Conservation (phyloP, 371 early-diverging fungal genomes). For the Dichotomocladium elegans region DNA sequence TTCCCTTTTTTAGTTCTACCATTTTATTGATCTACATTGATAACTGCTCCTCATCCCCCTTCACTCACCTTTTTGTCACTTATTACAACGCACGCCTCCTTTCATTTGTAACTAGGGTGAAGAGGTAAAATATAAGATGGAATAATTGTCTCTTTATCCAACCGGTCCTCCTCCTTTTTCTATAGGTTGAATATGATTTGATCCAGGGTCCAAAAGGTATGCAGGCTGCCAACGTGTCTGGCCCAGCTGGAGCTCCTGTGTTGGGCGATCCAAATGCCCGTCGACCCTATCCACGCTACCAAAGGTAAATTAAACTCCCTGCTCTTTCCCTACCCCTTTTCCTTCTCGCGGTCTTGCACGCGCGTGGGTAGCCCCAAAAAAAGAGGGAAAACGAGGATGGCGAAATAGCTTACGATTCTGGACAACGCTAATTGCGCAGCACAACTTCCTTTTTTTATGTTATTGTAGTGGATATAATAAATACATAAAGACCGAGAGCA, state of each 20-base stretch:
- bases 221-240: conserved; percentile 81
- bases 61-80: background rate
- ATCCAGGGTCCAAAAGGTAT: conserved; percentile 79
- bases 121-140: conserved; percentile 22
- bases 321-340: background rate
- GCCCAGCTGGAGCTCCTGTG: conserved; percentile 70
- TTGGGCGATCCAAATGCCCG: conserved; percentile 61
- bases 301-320: background rate
- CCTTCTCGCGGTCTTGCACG: background rate
- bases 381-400: background rate
- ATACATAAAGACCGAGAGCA: background rate
- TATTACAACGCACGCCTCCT: background rate
- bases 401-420: background rate
- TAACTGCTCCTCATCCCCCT: conserved; percentile 1
- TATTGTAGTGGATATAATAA: background rate
- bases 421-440: background rate
- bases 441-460: background rate
- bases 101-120: conserved; percentile 31
- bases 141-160: background rate
- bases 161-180: background rate
- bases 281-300: conserved; percentile 3
- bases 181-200: conserved; percentile 77
- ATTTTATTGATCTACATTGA: conserved; percentile 4
- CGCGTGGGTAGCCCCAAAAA: background rate
- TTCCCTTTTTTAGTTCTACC: background rate